Conservation (phyloP, 179 eudicot species). For the Monotropa hypopitys region DNA sequence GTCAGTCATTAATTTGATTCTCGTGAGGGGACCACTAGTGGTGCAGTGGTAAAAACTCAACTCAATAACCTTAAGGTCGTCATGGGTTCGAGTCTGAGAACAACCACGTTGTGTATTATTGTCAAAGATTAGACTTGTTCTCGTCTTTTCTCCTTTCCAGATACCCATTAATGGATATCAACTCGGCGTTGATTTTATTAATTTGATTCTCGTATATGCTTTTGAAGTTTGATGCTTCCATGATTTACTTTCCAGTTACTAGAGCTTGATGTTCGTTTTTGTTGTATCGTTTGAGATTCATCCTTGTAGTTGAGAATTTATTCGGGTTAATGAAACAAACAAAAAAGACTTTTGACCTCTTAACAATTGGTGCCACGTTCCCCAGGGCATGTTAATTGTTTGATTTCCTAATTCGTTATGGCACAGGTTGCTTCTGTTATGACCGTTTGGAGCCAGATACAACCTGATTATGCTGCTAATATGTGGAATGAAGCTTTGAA, state of each 20-base stretch:
- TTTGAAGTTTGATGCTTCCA: neutral
- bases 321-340: neutral
- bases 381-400: neutral
- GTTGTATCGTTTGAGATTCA: neutral
- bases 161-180: too few species aligned
- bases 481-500: slow-evolving; percentile 94
- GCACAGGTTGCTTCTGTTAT: slow-evolving; percentile 87
- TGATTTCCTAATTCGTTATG: neutral
- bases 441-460: slow-evolving; percentile 82
- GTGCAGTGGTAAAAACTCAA: too few species aligned
- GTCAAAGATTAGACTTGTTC: too few species aligned
- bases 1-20: neutral
- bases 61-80: too few species aligned
- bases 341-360: neutral
- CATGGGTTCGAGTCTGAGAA: too few species aligned
- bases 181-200: too few species aligned
- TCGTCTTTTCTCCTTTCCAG: too few species aligned
- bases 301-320: neutral
- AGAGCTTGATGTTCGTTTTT: neutral
- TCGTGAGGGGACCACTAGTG: too few species aligned
- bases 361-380: neutral
- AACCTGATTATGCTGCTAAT: slow-evolving; percentile 88
- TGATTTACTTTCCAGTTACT: neutral
- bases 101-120: too few species aligned
- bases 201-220: neutral